phyloP scores from a whole-genome alignment of 306 rosid genomes.

The Astragalus membranaceus region DNA sequence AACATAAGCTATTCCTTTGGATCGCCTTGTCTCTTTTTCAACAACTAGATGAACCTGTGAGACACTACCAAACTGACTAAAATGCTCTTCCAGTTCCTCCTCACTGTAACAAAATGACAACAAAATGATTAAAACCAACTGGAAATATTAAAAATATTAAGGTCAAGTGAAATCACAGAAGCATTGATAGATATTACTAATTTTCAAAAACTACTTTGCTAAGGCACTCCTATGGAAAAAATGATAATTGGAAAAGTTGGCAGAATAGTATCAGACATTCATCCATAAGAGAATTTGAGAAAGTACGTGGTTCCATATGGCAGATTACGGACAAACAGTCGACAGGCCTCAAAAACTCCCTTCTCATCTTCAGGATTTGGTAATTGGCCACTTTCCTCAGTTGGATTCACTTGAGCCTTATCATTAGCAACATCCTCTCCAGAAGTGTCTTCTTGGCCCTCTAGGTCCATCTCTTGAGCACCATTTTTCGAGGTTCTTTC shows the following conservation, averaged over 20 bases:
- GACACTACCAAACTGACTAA: conserved; percentile 55
- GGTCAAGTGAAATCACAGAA: not conserved
- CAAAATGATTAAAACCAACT: not conserved
- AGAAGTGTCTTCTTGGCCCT: conserved; percentile 15
- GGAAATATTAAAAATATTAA: not conserved
- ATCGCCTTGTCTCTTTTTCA: conserved; percentile 66
- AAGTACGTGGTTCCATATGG: conserved; percentile 68
- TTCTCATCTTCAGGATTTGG: conserved; percentile 39
- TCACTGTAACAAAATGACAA: conserved; percentile 43
- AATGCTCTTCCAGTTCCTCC: conserved; percentile 79
- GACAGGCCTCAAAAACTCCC: conserved; percentile 46
- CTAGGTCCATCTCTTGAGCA: conserved; percentile 20
- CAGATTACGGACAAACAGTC: conserved; percentile 87
- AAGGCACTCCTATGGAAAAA: not conserved
- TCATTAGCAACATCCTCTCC: conserved; percentile 17
- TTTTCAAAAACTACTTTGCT: conserved; percentile 1
- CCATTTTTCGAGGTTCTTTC: conserved; percentile 17
- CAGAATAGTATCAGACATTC: not conserved
- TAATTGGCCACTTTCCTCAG: conserved; percentile 11
- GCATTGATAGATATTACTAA: not conserved
- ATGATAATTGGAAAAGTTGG: not conserved
- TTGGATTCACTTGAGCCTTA: conserved; percentile 24
- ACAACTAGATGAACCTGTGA: conserved; percentile 75
- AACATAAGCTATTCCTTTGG: conserved; percentile 73
- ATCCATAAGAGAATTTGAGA: not conserved